phyloP scores from a whole-genome alignment of 176 grass and related monocot genomes.

The Phyllostachys edulis region DNA sequence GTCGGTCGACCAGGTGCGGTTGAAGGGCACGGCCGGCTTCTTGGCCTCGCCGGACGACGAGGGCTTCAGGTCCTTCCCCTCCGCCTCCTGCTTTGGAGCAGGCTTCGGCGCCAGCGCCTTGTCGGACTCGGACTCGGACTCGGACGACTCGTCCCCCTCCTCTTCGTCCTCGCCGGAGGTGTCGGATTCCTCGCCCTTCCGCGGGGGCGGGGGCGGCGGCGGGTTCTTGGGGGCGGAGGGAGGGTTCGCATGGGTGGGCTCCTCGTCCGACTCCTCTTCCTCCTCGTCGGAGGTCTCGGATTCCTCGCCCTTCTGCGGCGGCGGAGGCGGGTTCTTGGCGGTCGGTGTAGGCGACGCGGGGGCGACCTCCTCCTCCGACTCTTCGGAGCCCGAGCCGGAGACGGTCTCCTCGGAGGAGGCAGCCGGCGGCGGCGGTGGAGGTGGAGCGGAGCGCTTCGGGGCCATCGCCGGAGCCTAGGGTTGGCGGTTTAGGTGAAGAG shows the following conservation, averaged over 20 bases:
- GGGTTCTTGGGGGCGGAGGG: constrained; percentile 3
- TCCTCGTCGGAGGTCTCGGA: constrained; percentile 11
- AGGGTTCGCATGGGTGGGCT: background rate
- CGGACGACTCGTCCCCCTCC: constrained; percentile 24
- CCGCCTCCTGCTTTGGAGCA: background rate
- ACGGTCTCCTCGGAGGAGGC: constrained; percentile 30
- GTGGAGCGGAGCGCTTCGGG: constrained; percentile 33
- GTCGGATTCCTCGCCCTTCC: background rate
- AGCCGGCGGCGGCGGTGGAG: background rate
- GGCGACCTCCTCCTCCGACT: constrained; percentile 30
- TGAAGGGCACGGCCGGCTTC: background rate
- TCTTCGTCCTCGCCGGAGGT: constrained; percentile 12
- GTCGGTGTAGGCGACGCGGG: background rate
- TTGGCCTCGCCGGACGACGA: background rate
- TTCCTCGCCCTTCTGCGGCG: background rate
- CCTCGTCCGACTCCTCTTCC: background rate
- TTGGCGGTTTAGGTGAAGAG: background rate
- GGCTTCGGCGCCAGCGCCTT: background rate
- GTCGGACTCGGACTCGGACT: background rate
- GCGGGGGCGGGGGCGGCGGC: constrained; percentile 4
- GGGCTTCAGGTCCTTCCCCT: background rate
- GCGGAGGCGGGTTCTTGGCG: constrained; percentile 5
- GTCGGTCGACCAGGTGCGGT: constrained; percentile 42
- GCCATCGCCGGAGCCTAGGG: constrained; percentile 45
- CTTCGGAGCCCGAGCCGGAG: constrained; percentile 23